These are phyloP conservation scores for Holtermannia corniformis DNA, from an alignment of 768 basidiomycete species.

Conservation along the genomic window DNA sequence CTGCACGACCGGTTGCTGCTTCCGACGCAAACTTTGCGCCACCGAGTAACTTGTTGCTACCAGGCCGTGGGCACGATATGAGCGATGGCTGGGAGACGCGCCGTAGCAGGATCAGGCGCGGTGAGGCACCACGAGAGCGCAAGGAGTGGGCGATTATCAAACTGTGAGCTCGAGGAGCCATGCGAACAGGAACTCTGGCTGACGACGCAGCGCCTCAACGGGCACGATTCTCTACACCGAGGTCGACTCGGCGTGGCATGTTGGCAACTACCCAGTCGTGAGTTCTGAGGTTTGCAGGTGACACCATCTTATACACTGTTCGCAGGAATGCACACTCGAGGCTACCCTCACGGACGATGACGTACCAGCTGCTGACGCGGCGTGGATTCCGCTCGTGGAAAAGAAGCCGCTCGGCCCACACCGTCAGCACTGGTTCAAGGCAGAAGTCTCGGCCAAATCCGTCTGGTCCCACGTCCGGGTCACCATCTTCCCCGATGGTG, in stretches of 20 bases:
- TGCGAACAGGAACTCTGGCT: neutral
- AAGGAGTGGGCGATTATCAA: constrained; percentile 87
- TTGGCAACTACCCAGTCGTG: constrained; percentile 77
- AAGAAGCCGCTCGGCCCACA: constrained; percentile 78
- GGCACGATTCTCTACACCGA: constrained; percentile 66
- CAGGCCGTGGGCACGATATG: constrained; percentile 83
- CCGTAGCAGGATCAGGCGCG: constrained; percentile 52
- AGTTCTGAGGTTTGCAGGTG: constrained; percentile 8
- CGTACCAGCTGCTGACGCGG: constrained; percentile 43
- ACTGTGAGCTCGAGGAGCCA: too few relatives aligned
- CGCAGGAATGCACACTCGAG: constrained; percentile 21
- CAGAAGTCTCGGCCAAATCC: constrained; percentile 51
- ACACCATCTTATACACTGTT: neutral
- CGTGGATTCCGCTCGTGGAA: constrained; percentile 67
- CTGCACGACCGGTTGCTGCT: constrained; percentile 69
- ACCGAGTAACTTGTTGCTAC: constrained; percentile 80
- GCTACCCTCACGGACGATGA: constrained; percentile 21
- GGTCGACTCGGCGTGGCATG: constrained; percentile 91
- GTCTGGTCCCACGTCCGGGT: constrained; percentile 74
- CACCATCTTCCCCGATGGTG: constrained; percentile 90
- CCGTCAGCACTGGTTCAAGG: constrained; percentile 77
- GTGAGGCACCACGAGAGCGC: constrained; percentile 45
- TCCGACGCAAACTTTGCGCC: constrained; percentile 95
- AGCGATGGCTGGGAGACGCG: constrained; percentile 98
- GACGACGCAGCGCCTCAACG: constrained; percentile 58